These are phyloP conservation scores for Aspergillus tanneri DNA, from an alignment of 2,329 filamentous ascomycete species.

Conservation along the genomic window DNA sequence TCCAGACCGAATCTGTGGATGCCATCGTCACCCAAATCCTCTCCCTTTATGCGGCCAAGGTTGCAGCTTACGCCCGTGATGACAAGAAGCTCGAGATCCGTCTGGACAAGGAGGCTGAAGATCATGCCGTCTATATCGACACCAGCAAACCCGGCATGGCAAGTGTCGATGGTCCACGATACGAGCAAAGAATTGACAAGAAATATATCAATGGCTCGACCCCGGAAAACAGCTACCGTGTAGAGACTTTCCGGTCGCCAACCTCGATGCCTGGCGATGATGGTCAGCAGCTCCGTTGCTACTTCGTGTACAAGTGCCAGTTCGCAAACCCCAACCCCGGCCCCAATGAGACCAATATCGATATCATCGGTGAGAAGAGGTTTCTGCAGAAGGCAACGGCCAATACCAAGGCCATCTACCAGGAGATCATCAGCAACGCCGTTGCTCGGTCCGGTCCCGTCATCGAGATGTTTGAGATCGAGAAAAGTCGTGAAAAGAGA, in stretches of 20 bases:
- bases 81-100: conserved; percentile 94
- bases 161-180: conserved; percentile 75
- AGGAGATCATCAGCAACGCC: conserved; percentile 84
- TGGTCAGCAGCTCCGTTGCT: conserved; percentile 86
- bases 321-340: conserved; percentile 74
- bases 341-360: conserved; percentile 79
- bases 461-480: conserved; percentile 96
- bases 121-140: conserved; percentile 98
- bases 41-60: conserved; percentile 93
- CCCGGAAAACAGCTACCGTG: conserved; percentile 74
- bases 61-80: conserved; percentile 87
- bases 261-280: conserved; percentile 72
- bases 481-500: conserved; percentile 86
- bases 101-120: conserved; percentile 88
- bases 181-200: conserved; percentile 88
- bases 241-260: conserved; percentile 94
- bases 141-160: conserved; percentile 87
- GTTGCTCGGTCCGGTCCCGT: conserved; percentile 86
- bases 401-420: conserved; percentile 95
- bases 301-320: conserved; percentile 97
- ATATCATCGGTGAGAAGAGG: conserved; percentile 86
- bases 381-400: conserved; percentile 94
- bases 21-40: conserved; percentile 93
- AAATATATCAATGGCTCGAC: conserved; percentile 88
- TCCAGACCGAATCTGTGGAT: conserved; percentile 81